These are phyloP conservation scores for Adenanthera pavonina DNA, from an alignment of 306 rosid species.

Conservation along the genomic window DNA sequence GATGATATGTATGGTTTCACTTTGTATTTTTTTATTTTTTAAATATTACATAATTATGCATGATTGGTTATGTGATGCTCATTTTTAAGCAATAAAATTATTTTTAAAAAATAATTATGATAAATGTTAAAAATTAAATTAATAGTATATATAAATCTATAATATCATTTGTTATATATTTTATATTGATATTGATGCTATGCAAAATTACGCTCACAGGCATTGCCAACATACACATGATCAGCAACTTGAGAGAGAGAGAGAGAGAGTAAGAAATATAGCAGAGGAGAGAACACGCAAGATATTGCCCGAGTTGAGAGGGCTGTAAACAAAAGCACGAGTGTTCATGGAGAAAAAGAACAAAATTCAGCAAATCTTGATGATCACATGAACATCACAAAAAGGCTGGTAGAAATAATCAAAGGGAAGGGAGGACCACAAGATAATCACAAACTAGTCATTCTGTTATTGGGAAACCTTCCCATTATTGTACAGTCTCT, in stretches of 20 bases:
- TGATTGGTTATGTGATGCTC: too few relatives aligned
- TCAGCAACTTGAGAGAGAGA: not conserved
- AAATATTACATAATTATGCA: too few relatives aligned
- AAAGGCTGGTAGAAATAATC: conserved; percentile 32
- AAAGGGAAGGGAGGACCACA: conserved; percentile 47
- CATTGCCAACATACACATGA: conserved; percentile 27
- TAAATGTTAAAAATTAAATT: too few relatives aligned
- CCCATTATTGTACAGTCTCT: conserved; percentile 41
- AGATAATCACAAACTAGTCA: conserved; percentile 21
- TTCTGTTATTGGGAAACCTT: conserved; percentile 29
- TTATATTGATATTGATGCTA: not conserved
- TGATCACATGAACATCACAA: conserved; percentile 47
- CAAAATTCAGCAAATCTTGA: not conserved
- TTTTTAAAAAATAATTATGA: too few relatives aligned
- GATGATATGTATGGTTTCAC: too few relatives aligned
- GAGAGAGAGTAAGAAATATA: not conserved
- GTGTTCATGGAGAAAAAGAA: conserved; percentile 4
- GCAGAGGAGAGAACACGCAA: conserved; percentile 25
- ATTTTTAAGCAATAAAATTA: too few relatives aligned
- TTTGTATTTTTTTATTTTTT: too few relatives aligned
- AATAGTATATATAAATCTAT: too few relatives aligned
- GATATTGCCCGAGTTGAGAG: not conserved
- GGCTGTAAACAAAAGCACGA: not conserved
- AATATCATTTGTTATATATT: too few relatives aligned
- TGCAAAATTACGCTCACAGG: conserved; percentile 8